These are phyloP conservation scores for Magnusiomyces ingens DNA, from an alignment of 1,139 yeast genomes.

Conservation along the genomic window DNA sequence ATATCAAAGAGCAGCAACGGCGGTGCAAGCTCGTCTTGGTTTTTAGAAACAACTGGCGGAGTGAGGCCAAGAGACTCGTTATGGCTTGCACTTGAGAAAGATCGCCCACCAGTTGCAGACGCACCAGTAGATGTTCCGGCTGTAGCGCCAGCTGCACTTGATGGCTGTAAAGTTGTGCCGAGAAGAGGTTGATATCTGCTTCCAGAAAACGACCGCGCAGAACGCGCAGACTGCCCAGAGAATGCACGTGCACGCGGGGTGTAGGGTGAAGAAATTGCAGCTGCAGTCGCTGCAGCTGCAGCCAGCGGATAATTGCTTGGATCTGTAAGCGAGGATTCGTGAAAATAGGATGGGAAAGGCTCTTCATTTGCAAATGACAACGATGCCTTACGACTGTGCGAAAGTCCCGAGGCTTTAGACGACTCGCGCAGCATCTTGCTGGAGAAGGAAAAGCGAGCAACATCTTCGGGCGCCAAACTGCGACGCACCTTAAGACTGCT, in stretches of 20 bases:
- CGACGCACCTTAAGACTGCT: conserved; percentile 30
- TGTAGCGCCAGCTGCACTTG: too few species aligned
- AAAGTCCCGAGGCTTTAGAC: conserved; percentile 17
- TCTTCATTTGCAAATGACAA: background rate
- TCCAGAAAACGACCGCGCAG: background rate
- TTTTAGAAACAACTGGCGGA: background rate
- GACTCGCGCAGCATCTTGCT: conserved; percentile 22
- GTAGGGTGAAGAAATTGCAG: background rate
- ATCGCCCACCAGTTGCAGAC: background rate
- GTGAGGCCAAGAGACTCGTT: background rate
- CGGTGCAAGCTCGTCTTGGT: background rate
- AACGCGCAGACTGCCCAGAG: background rate
- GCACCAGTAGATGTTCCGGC: too few species aligned
- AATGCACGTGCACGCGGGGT: background rate
- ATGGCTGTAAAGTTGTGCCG: too few species aligned
- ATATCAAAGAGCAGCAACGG: conserved; percentile 24
- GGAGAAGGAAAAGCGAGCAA: conserved; percentile 19
- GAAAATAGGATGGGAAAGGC: background rate
- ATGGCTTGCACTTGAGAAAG: background rate
- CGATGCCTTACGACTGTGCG: background rate
- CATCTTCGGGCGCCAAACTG: conserved; percentile 30
- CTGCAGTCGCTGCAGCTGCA: background rate
- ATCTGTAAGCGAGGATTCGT: background rate
- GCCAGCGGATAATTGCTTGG: background rate
- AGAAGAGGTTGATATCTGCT: background rate